Base-by-base conservation (phyloP, 345 rosid genomes). In the Eucalyptus tenuipes region DNA sequence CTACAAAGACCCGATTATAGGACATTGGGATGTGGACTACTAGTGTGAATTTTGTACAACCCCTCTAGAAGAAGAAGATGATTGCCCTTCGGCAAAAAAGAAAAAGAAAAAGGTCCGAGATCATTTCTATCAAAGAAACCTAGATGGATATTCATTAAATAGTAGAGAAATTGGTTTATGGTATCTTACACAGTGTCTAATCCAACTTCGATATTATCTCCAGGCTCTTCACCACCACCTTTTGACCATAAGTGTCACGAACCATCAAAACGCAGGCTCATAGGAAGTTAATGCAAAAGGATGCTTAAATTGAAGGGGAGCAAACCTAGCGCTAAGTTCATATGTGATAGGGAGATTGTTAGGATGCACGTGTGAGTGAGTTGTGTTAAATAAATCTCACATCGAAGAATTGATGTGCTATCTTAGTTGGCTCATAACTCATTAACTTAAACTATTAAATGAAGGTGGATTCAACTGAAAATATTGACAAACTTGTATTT, bases 351-450 rank as follows among this genome's bases (percentile, higher is more conserved):
- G 16, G 24, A 18, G 20, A 52, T 52, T 52, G 2, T 52, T 52
- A 52, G 24, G 24, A 52, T 52, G 57, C 57, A 7, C 1, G 24
- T 52, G 4, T 3, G 4, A 52, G 1, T 52, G 10, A 1, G 4
- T 52, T 52, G 4, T 52, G 7, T 8, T 52, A 52, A 8, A 52
- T 52, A 52, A 52, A 52, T 52, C 2, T 52, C 57, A 52, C 57
- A 52, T 52, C 4, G 1, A 52, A 52, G 2, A 0, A 52, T 52
- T 52, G 3, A 52, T 4, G 10, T 52, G 4, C 0, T 52, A 52
- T 52, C 2, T 2, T 52, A 52, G 0, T 52, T 52, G 1, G 3
- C 57, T 52, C 2, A 18, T 52, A 52, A 18, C 3, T 0, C 1
- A 52, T 52, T 50, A 7, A 1, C 2, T 50, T 52, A 52, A 52